Evolutionary conservation across 371 early-diverging fungal genomes (phyloP), one percentile per base, ranked within the genome.

Genomic region (Zychaea mexicana): DNA sequence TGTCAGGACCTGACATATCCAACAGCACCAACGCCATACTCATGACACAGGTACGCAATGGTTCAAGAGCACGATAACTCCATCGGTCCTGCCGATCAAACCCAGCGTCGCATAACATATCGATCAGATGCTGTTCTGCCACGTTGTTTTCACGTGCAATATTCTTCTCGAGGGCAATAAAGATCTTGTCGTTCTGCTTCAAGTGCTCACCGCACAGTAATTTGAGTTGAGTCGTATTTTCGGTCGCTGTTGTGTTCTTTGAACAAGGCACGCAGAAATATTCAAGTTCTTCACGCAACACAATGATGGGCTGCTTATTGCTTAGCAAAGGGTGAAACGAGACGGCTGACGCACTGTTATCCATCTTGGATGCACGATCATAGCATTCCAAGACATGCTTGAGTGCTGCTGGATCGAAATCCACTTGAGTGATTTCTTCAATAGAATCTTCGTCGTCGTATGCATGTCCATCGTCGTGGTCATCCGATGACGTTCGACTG

Each of bases 41-140:
- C 54, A 89, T 83, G 49, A 92, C 84, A 10, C 85, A 80, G 1
- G 91, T 85, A 52, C 82, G 79, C 31, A 73, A 74, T 1, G 92
- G 92, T 65, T 93, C 92, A 27, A 88, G 74, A 46, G 83, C 86
- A 54, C 94, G 86, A 67, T 90, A 88, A 8, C 92, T 92, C 94
- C 94, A 93, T 46, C 82, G 73, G 53, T 89, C 89, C 19, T 91
- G 85, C 31, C 87, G 81, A 33, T 81, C 73, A 61, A 93, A 93
- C n/a, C 92, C 93, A 39, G 91, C 89, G 60, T 89, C 83, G 67
- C 93, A 91, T n/a, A 93, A 83, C 92, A 93, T 92, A 68, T 93
- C 92, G 45, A 93, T 90, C 60, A 93, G 74, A 74, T 93, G 93
- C 63, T 89, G 92, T 63, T 93, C 93, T 27, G 92, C 92, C 39